phyloP scores from a whole-genome alignment of 2,329 filamentous ascomycete genomes.

The Berkeleyomyces basicola region DNA sequence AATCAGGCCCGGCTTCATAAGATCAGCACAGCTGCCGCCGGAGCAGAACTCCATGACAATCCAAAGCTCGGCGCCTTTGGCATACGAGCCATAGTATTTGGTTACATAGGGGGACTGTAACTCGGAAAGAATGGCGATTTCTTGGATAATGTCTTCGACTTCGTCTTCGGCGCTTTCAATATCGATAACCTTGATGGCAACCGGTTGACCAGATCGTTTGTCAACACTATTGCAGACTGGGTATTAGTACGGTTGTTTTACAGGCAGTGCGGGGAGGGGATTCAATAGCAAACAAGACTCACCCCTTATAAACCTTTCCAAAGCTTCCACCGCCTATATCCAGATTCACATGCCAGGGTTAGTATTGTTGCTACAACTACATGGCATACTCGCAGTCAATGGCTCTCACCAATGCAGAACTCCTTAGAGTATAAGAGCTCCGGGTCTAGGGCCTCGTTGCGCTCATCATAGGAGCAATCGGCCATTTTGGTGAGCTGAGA shows the following conservation, averaged over 20 bases:
- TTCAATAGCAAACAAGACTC: conserved; percentile 17
- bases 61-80: conserved; percentile 93
- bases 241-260: not conserved
- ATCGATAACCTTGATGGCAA: conserved; percentile 97
- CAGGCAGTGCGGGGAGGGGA: not conserved
- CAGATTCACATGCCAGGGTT: conserved; percentile 16
- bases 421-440: conserved; percentile 88
- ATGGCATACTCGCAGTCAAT: conserved; percentile 12
- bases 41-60: conserved; percentile 99
- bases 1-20: conserved; percentile 86
- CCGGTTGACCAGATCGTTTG: conserved; percentile 78
- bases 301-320: conserved; percentile 98
- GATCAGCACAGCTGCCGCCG: conserved; percentile 84
- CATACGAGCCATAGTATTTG: conserved; percentile 92
- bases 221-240: conserved; percentile 48
- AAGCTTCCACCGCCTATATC: conserved; percentile 78
- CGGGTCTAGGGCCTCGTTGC: conserved; percentile 53
- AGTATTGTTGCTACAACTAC: conserved; percentile 13
- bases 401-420: conserved; percentile 58
- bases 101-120: conserved; percentile 93
- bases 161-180: conserved; percentile 98
- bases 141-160: conserved; percentile 97
- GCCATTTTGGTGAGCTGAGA: conserved; percentile 26
- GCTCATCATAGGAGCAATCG: conserved; percentile 29
- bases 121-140: conserved; percentile 93